Evolutionary conservation across 148 eudicot species (phyloP), one percentile per base, ranked within the genome.

Genomic region (Rhododendron ferrugineum): DNA sequence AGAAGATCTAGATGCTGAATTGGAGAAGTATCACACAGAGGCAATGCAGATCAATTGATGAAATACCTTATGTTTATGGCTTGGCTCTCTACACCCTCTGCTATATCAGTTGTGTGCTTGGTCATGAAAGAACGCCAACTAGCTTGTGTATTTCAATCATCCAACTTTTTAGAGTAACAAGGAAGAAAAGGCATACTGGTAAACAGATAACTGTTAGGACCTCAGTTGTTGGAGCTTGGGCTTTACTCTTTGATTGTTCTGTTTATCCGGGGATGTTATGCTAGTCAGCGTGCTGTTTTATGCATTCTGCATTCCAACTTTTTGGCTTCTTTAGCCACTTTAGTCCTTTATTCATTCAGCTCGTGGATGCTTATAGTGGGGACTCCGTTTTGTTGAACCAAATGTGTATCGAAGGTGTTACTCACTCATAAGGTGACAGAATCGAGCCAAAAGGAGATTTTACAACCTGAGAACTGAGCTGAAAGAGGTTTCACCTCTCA

Each of bases 1-100:
- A 14, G 97, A 96, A 73, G 99, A 94, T 84, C 93, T 96, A 86
- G 99, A 94, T 89, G 99, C 99, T 64, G 99, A 96, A 75, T 91
- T 96, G 86, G 99, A 93, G 86, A 96, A 96, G 85, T 96, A 96
- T 85, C 98, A 94, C 86, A 83, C 94, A 50, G 92, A 89, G 85
- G 92, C 93, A 36, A 94, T 93, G 97, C 91, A 93, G 88, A 90
- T 89, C n/a, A 90, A 90, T 82, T 89, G 86, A 88, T 78, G 18
- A 5, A 36, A 28, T 34, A 66, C 46, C 6, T 46, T 28, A 34
- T 82, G 32, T 47, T 73, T 84, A 49, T 83, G 47, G 40, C 50
- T 79, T 64, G 73, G 80, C 86, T 50, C 83, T 85, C 85, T 84
- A 73, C n/a, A 74, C 78, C 86, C 62, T 37, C 75, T 83, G 83